Evolutionary conservation across 2,329 filamentous ascomycete genomes (phyloP), one percentile per base, ranked within the genome.

Genomic region (Malbranchea cinnamomea): DNA sequence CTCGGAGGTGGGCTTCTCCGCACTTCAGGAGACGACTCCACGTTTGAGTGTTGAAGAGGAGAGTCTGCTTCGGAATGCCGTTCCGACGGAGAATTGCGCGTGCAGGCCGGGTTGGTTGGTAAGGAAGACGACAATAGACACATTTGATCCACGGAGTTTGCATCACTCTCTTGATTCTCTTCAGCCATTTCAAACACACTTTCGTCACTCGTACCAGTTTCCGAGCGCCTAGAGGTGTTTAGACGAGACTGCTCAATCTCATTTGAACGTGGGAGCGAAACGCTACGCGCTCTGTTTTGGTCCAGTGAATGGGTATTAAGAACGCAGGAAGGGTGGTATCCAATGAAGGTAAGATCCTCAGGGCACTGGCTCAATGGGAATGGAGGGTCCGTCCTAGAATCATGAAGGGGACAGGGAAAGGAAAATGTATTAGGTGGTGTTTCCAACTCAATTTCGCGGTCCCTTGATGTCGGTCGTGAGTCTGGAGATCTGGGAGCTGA

Each of bases 281-380:
- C 5, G 21, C 20, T 24, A 20, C 13, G 15, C 14, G 10, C 28
- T 11, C 9, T 8, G n/a, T 16, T 13, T 18, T 23, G 4, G 15
- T 13, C 23, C 23, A 11, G 2, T 10, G 17, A 14, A 10, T 8
- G 20, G 30, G n/a, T 18, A 6, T 18, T 7, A 6, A 15, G 9
- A 41, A 44, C 13, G 35, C 35, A 4, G 8, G 37, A 35, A 7
- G 41, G 35, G 32, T 48, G 41, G 6, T 37, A 34, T 8, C 40
- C 41, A 28, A 46, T 35, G n/a, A 43, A 45, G 13, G 35, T 38
- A 26, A 48, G 40, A 11, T 44, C 41, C 14, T 36, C 39, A n/a
- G 43, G 31, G 25, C 42, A 23, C 9, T 28, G 6, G 26, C 9
- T 5, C 11, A 16, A 6, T 11, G 8, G 6, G 9, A 26, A 6